Evolutionary conservation across 495 filamentous ascomycete genomes (phyloP).

Genomic region (Neurospora intermedia): DNA sequence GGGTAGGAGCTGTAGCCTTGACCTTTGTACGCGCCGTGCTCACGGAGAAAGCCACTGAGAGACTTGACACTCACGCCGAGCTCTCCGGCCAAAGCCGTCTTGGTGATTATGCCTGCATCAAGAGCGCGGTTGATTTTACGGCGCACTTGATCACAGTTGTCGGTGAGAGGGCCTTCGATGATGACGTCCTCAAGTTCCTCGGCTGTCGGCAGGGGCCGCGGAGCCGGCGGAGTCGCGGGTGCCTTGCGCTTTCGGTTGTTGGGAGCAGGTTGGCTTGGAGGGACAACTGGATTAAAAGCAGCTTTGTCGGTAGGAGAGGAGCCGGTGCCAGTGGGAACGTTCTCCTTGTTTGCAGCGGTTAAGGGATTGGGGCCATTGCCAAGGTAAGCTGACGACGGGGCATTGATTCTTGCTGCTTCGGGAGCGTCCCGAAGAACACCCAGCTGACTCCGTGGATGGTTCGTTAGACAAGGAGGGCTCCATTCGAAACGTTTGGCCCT

Average conservation of each 20-base stretch:
- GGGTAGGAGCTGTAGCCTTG: slow-evolving; percentile 14
- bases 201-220: slow-evolving; percentile 6
- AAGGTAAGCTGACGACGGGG: neutral
- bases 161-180: slow-evolving; percentile 11
- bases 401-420: neutral
- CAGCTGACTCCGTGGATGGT: neutral
- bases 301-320: neutral
- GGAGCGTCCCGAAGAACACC: neutral
- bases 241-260: slow-evolving; percentile 26
- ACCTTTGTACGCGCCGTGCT: slow-evolving; percentile 24
- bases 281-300: neutral
- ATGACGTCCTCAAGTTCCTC: slow-evolving; percentile 10
- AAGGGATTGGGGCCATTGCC: neutral
- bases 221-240: slow-evolving; percentile 14
- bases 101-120: slow-evolving; percentile 36
- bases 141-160: slow-evolving; percentile 30
- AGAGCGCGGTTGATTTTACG: slow-evolving; percentile 33
- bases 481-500: neutral
- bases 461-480: neutral
- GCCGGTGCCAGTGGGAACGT: neutral
- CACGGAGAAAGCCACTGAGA: slow-evolving; percentile 27
- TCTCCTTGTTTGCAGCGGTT: neutral
- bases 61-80: slow-evolving; percentile 26
- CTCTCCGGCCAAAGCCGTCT: slow-evolving; percentile 31
- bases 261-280: neutral